These are phyloP conservation scores for Nakazawaea populi DNA, from an alignment of 805 yeast species.

Conservation along the genomic window DNA sequence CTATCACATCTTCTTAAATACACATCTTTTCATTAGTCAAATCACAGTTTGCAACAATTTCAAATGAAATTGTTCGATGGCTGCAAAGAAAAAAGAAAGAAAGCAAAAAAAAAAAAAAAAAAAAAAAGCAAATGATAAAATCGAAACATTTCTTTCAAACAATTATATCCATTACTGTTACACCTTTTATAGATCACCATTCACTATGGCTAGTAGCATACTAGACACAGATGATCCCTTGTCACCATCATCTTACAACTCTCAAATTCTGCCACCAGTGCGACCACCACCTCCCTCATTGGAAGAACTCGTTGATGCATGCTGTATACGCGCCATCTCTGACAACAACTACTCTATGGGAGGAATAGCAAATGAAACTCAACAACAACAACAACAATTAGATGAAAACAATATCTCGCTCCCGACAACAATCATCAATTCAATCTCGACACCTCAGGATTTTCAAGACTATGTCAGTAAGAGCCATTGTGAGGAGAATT, in stretches of 20 bases:
- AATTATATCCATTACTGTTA: too few relatives aligned
- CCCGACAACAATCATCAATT: not conserved
- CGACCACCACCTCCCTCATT: slow-evolving; percentile 14
- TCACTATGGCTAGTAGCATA: not conserved
- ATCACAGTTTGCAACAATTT: too few relatives aligned
- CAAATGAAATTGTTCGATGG: too few relatives aligned
- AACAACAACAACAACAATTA: slow-evolving; percentile 9
- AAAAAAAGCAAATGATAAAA: too few relatives aligned
- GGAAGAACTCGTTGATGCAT: slow-evolving; percentile 21
- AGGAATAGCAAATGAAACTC: not conserved
- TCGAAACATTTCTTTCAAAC: too few relatives aligned
- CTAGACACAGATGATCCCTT: not conserved
- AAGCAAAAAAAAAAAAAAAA: too few relatives aligned
- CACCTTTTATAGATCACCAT: not conserved
- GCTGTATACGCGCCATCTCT: slow-evolving; percentile 12
- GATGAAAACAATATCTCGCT: not conserved
- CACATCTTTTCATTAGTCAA: too few relatives aligned
- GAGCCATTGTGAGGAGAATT: slow-evolving; percentile 41
- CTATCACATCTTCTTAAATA: too few relatives aligned
- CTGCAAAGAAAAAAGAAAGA: too few relatives aligned
- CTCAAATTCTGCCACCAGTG: not conserved
- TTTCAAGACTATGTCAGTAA: slow-evolving; percentile 29
- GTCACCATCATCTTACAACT: not conserved
- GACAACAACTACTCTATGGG: slow-evolving; percentile 13
- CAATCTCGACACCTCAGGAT: slow-evolving; percentile 5